Base-by-base conservation (phyloP, 1,284 basidiomycete species). In the Rhodotorula mucilaginosa region DNA sequence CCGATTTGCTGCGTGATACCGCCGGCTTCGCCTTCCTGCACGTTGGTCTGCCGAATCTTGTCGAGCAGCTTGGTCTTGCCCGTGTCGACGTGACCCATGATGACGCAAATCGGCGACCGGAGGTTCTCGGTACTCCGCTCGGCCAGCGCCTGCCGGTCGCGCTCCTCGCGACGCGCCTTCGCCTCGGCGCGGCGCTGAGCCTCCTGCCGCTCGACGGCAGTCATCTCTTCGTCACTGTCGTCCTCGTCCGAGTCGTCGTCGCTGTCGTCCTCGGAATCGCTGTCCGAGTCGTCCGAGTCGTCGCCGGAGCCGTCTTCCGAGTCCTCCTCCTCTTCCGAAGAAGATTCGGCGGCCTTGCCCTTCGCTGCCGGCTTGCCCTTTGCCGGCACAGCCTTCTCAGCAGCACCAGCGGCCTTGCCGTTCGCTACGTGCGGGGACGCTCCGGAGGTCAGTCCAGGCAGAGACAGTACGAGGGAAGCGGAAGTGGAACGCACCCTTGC, bases 1-100 rank as follows among this genome's bases (percentile, higher is more conserved):
- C 97, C 97, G 78, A 99, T 99, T 81, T 99, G 97, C 83, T 99
- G 97, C 0, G 97, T 99, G 81, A 99, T 99, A 85, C 97, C 97
- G 80, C 97, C 97, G 2, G 97, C 97, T 87, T 99, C 97, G 71
- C 97, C 97, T 82, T 97, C 96, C 84, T 99, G 96, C 26, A 99
- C 97, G 78, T 98, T 98, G 13, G 96, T 99, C 89, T 99, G 96
- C 79, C 97, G 94, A 81, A 99, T 98, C 86, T 99, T 99, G 83
- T 99, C 97, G 76, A 99, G 84, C 62, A 99, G 83, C 83, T 98
- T 99, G 57, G 97, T 99, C 84, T 99, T 99, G 77, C 97, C 97
- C 6, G 96, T 99, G 85, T 99, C 97, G 87, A 99, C 97, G 82
- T 99, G 97, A 72, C 97, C 97, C 71, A 99, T 84, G 81, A 99